Base-by-base conservation (phyloP, 2,329 filamentous ascomycete genomes). In the Cordyceps sp. region DNA sequence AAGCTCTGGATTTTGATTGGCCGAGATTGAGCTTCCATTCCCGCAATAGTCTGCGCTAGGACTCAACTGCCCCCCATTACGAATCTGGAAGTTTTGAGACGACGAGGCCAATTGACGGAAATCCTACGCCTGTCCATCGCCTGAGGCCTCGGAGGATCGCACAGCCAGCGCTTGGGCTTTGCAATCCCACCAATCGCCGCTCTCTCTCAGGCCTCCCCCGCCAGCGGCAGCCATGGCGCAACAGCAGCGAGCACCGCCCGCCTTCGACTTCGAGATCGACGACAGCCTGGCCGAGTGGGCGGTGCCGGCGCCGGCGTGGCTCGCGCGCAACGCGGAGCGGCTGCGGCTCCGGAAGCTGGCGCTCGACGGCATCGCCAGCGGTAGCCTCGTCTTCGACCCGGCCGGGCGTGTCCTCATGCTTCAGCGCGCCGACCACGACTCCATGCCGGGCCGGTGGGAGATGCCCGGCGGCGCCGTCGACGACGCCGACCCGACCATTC, bases 391-490 rank as follows among this genome's bases (percentile, higher is more conserved):
- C 36, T 46, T 49, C 31, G 14, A 30, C 29, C 10, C 24, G 3
- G 31, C 35, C 23, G 41, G 41, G 28, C 24, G 20, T 4, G 39
- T 60, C 14, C 53, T 61, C 2, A 47, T 62, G 12, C 30, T 62
- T 6, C 57, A 58, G 41, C 57, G 58, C 39, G 49, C 54, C 31
- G 36, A 45, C 5, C 41, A 46, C 32, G 57, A 59, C 45, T 52
- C 42, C 13, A 46, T 52, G 40, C 58, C 59, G 1, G 35, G 47
- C 29, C 36, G 37, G 5, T 63, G 61, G 61, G 59, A 64, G 37
- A 33, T 50, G 2, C 59, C 59, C 5, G 61, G 61, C 23, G 61
- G 60, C 20, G 50, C 42, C 2, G 50, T 49, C 32, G 60, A 62
- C 32, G 23, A 36, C 4, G 43, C 43, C 1, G 59, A 63, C 39